phyloP scores from a whole-genome alignment of 163 green algal species.

The Scenedesmus sp. region DNA sequence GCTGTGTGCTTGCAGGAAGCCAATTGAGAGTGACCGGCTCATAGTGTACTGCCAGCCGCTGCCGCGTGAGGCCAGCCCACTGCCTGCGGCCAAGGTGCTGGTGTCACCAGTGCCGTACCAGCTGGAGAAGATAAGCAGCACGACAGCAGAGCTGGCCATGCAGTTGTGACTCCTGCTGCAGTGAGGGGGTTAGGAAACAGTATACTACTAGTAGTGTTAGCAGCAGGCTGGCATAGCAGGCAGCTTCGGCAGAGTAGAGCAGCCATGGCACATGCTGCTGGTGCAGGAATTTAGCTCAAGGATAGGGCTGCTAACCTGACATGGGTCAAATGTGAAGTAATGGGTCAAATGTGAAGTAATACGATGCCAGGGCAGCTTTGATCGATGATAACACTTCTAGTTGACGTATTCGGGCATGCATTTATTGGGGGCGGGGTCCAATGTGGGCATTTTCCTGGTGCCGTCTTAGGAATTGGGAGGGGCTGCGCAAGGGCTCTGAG shows the following conservation, averaged over 20 bases:
- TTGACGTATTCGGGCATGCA: too few species aligned
- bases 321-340: too few species aligned
- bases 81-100: constrained; percentile 52
- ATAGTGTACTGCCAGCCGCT: constrained; percentile 51
- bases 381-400: too few species aligned
- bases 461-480: too few species aligned
- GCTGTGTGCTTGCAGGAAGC: constrained; percentile 18
- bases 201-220: too few species aligned
- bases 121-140: constrained; percentile 31
- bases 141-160: constrained; percentile 46
- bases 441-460: too few species aligned
- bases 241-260: neutral
- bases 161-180: constrained; percentile 3
- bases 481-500: too few species aligned
- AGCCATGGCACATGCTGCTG: neutral
- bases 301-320: neutral
- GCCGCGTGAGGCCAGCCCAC: constrained; percentile 1
- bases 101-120: constrained; percentile 30
- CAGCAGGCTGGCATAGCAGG: neutral
- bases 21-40: constrained; percentile 54
- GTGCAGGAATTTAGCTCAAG: neutral
- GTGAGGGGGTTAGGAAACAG: too few species aligned
- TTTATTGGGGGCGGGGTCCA: too few species aligned
- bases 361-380: too few species aligned
- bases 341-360: too few species aligned